Percentiles rank a stretch among this genome's conserved stretches.
Evolutionary conservation across 148 eudicot genomes (phyloP).

Genomic region (Cornus kousa): DNA sequence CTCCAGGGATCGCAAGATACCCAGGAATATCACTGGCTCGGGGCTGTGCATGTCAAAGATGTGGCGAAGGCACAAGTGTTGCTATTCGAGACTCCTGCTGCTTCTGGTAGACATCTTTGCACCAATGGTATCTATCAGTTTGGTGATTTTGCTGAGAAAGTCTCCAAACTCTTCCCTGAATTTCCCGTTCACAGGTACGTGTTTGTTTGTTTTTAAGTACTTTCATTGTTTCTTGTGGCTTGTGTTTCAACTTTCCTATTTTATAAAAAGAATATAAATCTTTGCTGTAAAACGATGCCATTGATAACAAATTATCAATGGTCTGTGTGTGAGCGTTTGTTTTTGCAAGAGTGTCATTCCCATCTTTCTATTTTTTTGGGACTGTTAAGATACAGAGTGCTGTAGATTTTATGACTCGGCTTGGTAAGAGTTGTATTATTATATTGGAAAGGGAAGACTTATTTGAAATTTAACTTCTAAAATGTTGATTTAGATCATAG

Average conservation of each 20-base stretch:
- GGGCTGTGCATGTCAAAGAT: slow-evolving; percentile 89
- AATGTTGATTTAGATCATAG: too few relatives aligned
- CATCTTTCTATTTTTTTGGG: too few relatives aligned
- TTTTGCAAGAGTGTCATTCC: too few relatives aligned
- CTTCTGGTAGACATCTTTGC: slow-evolving; percentile 87
- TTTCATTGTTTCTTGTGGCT: background rate
- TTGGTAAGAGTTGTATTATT: too few relatives aligned
- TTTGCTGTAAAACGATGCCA: too few relatives aligned
- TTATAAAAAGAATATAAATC: too few relatives aligned
- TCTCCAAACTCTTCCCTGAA: slow-evolving; percentile 66
- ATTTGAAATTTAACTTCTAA: too few relatives aligned
- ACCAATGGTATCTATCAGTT: slow-evolving; percentile 87
- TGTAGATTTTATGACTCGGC: too few relatives aligned
- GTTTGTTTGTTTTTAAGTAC: background rate
- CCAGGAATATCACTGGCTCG: slow-evolving; percentile 86
- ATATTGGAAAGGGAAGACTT: too few relatives aligned
- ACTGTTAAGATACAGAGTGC: too few relatives aligned
- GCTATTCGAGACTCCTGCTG: slow-evolving; percentile 62
- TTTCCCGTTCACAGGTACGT: slow-evolving; percentile 74
- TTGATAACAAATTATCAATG: too few relatives aligned
- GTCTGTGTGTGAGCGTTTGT: too few relatives aligned
- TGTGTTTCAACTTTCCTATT: background rate
- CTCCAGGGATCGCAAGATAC: slow-evolving; percentile 79
- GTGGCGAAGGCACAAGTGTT: slow-evolving; percentile 78
- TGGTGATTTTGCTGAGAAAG: slow-evolving; percentile 69